Percentiles rank a stretch among this genome's conserved stretches.
Conservation (phyloP, 2,329 filamentous ascomycete species). For the Magnaporthiopsis rhizophila region DNA sequence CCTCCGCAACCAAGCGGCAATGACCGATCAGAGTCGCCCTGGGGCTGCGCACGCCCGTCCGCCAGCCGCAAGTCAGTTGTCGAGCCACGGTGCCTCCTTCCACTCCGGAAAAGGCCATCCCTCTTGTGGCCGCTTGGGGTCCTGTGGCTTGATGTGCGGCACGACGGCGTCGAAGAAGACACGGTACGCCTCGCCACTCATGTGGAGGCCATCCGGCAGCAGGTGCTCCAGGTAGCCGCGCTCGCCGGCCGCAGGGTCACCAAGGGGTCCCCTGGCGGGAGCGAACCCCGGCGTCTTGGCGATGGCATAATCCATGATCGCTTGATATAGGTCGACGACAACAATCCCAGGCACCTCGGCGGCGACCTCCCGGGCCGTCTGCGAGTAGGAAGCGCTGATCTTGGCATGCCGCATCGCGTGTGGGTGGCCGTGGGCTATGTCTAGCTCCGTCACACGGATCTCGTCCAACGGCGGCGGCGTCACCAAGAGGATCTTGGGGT, state of each 20-base stretch:
- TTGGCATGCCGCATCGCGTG: slow-evolving; percentile 35
- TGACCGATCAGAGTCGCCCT: background rate
- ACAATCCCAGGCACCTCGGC: slow-evolving; percentile 53
- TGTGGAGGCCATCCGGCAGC: slow-evolving; percentile 51
- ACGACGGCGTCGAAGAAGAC: slow-evolving; percentile 41
- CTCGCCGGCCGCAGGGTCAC: slow-evolving; percentile 40
- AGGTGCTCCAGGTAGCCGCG: slow-evolving; percentile 42
- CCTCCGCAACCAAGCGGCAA: too few species aligned
- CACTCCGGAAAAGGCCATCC: slow-evolving; percentile 40
- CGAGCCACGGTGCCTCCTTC: slow-evolving; percentile 23
- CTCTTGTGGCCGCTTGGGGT: slow-evolving; percentile 25
- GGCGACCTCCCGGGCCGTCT: slow-evolving; percentile 58
- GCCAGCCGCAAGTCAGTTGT: slow-evolving; percentile 4
- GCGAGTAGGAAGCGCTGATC: slow-evolving; percentile 48
- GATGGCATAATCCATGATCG: slow-evolving; percentile 64
- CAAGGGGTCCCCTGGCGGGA: slow-evolving; percentile 34
- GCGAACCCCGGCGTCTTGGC: slow-evolving; percentile 50
- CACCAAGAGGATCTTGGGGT: slow-evolving; percentile 66
- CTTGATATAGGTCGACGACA: slow-evolving; percentile 72
- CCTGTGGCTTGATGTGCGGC: slow-evolving; percentile 39
- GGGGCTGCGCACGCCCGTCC: background rate
- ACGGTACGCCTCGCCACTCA: slow-evolving; percentile 44
- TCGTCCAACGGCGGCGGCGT: slow-evolving; percentile 80
- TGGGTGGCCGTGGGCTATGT: slow-evolving; percentile 37
- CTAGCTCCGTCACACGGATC: slow-evolving; percentile 48